Base-by-base conservation (phyloP, 2,329 filamentous ascomycete species). In the Ophiocordyceps sinensis region DNA sequence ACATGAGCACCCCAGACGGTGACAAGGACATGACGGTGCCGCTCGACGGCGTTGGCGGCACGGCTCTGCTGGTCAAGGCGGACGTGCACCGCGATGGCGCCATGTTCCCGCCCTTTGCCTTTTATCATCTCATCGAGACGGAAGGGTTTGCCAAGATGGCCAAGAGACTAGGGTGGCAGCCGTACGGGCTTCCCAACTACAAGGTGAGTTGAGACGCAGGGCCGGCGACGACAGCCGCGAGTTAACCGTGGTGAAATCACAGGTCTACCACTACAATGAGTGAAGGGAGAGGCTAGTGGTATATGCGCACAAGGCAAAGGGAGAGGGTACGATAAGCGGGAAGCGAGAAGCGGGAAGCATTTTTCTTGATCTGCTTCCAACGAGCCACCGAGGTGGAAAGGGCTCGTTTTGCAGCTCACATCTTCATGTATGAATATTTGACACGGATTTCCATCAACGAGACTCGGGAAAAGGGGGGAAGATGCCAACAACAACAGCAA, bases 71-170 rank as follows among this genome's bases (percentile, higher is more conserved):
- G 54, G 91, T 98, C 45, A 95, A 94, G 67, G 91, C 88, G 2
- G 88, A 96, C 44, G 91, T 98, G 21, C 91, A 98, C 59, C 78
- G 91, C 23, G 91, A 98, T 55, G 91, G 91, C 17, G 89, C 91
- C 58, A 98, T 96, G 89, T 98, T 98, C 65, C 91, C 91, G 15
- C 77, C 91, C 0, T 98, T 98, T 58, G 65, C 89, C 3, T 98
- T 98, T 57, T 96, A 95, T 58, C 83, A 98, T 61, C 70, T 98
- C 45, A 93, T 98, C 45, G 91, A 98, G 68, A 96, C 91, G 0
- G 91, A 98, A 57, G 91, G 91, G 0, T 98, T 98, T 55, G 88
- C 91, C 15, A 94, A 89, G 65, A 98, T 98, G 91, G 88, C 88
- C 12, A 82, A 77, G 59, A 71, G 91, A 49, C 62, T 98, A 55